Conservation (phyloP, 2,329 filamentous ascomycete genomes). For the Aaosphaeria arxii region DNA sequence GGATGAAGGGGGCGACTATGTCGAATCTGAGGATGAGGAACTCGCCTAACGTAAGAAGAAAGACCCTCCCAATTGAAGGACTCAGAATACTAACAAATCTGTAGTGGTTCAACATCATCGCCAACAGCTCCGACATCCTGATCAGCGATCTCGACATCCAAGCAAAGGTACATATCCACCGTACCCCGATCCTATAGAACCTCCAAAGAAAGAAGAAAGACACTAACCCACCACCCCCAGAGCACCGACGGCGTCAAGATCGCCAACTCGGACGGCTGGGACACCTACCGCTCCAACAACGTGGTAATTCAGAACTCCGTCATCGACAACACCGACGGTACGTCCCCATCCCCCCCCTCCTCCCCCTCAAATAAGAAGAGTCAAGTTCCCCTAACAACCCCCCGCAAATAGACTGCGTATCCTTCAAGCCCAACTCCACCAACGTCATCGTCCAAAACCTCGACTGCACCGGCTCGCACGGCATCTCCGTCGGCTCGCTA, state of each 20-base stretch:
- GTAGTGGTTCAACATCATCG: constrained; percentile 64
- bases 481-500: constrained; percentile 69
- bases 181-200: constrained; percentile 40
- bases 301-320: constrained; percentile 66
- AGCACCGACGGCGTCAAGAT: neutral
- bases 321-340: constrained; percentile 59
- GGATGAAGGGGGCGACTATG: constrained; percentile 57
- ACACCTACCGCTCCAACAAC: constrained; percentile 60
- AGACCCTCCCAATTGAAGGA: neutral
- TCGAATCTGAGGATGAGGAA: constrained; percentile 60
- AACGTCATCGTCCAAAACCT: constrained; percentile 67
- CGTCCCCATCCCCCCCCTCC: no score
- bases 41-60: constrained; percentile 36
- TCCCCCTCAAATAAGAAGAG: no score
- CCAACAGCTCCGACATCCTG: constrained; percentile 63
- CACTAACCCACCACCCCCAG: constrained; percentile 38
- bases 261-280: constrained; percentile 38
- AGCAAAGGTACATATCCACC: constrained; percentile 45
- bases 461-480: constrained; percentile 67
- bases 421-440: constrained; percentile 72
- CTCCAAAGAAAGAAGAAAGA: constrained; percentile 46
- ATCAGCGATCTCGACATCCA: constrained; percentile 62
- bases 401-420: constrained; percentile 70
- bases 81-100: neutral
- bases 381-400: no score